Base-by-base conservation (phyloP, 2,329 filamentous ascomycete species). In the Colletotrichum agaves region DNA sequence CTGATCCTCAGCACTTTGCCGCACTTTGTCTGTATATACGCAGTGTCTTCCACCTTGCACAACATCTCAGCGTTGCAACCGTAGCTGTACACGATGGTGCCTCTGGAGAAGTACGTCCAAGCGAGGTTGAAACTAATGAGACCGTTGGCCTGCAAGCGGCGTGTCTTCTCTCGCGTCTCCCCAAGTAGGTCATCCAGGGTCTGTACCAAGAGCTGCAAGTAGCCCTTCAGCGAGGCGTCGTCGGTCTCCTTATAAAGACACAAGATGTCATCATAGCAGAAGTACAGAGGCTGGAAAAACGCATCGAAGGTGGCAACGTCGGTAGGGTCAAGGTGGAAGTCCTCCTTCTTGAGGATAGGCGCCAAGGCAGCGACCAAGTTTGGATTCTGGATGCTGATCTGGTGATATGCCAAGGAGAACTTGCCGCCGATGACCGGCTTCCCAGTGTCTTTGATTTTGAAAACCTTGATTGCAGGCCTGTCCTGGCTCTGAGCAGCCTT, bases 81-180 rank as follows among this genome's bases (percentile, higher is more conserved):
- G 63, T 74, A 78, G 65, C 75, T 79, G 70, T 83, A 81, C 46
- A 82, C 72, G 33, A 78, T 75, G 0, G 77, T 77, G 19, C 75
- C 75, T 11, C 74, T 75, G 8, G 82, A 80, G 71, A 83, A 84
- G 43, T 80, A 78, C 0, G 81, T 79, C 83, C 83, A 85, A 21
- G 79, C 79, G 0, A 78, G 75, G 35, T 76, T 74, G 71, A 79
- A 84, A 41, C 78, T 78, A 41, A 82, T 77, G 13, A 85, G 77
- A 0, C 77, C 76, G 31, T 75, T 78, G 1, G 74, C 72, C 41
- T 76, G 74, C 5, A 85, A 74, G 23, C 77, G 74, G 5, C 75
- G 74, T 12, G 77, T 73, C 69, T 80, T 81, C 53, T 71, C 70
- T 35, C 76, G 75, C 57, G 80, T 73, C n/a, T 78, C 78, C 21